Base-by-base conservation (phyloP, 108 stramenopile species). In the Stephanodiscus minutulus region DNA sequence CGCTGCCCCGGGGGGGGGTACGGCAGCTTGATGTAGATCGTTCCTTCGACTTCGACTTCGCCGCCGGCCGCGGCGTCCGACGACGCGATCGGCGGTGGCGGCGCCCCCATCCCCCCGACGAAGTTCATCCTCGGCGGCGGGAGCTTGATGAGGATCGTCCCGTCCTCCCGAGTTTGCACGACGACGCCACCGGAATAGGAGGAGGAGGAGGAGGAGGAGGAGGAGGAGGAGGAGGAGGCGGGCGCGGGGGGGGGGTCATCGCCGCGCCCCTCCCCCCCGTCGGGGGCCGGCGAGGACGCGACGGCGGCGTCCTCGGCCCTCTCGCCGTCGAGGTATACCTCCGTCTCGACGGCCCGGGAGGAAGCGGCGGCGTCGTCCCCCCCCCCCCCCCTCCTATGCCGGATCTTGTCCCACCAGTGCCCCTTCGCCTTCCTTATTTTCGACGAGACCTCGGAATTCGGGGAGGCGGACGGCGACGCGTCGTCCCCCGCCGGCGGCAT, bases 21-120 rank as follows among this genome's bases (percentile, higher is more conserved):
- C 2, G 78, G 78, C 41, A 79, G 62, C 44, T 72, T 79, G 66
- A 79, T 79, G 46, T 68, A 68, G 5, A 79, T 28, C 11, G 71
- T 73, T 15, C 73, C 78, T 28, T 73, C 71, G 25, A 29, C 56
- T 0, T 70, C 68, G 20, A 41, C 50, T 13, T 47, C 37, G 7
- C 61, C 2, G 3, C 13, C 39, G 10, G 39, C 39, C 39, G 39
- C 39, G 39, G 4, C 55, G 17, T 52, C 1, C 17, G 7, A 7
- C 7, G 50, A 15, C 1, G 7, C 50, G 7, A 52, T 52, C 20
- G 7, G 7, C 22, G 50, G 7, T 18, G 50, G 22, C 22, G 22
- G 7, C 7, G 22, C 3, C 21, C 21, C 31, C 22, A 25, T 36
- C 35, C 47, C 33, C 20, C 61, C 70, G 8, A 78, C 70, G 8